Evolutionary conservation across 148 eudicot species (phyloP).

Genomic region (Nepenthes mirabilis): DNA sequence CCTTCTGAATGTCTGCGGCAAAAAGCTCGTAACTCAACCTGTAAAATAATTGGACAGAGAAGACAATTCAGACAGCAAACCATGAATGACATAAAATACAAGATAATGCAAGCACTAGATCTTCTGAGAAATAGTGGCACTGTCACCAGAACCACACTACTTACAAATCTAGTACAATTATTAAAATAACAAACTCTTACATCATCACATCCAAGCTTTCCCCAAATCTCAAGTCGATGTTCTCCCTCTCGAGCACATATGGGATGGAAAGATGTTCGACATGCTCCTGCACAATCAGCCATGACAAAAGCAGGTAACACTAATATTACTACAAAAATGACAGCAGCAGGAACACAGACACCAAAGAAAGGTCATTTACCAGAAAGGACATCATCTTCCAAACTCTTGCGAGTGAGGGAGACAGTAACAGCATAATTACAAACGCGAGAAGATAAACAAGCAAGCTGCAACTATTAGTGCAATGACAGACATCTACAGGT

Average conservation of each 20-base stretch:
- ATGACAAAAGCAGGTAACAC: neutral
- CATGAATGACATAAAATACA: neutral
- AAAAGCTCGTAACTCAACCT: slow-evolving; percentile 91
- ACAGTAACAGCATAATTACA: too few species aligned
- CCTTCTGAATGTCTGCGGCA: slow-evolving; percentile 75
- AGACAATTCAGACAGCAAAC: neutral
- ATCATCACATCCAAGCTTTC: slow-evolving; percentile 86
- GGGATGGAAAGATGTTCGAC: slow-evolving; percentile 93
- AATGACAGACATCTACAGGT: too few species aligned
- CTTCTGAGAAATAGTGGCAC: too few species aligned
- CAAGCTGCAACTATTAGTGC: too few species aligned
- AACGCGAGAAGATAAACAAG: too few species aligned
- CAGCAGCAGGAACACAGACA: too few species aligned
- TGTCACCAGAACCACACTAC: too few species aligned
- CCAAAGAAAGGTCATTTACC: too few species aligned
- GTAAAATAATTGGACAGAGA: slow-evolving; percentile 2
- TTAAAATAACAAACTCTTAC: slow-evolving; percentile 30
- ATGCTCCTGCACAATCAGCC: slow-evolving; percentile 52
- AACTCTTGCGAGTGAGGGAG: too few species aligned
- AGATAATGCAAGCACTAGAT: neutral
- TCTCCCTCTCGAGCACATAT: slow-evolving; percentile 94
- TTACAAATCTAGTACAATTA: neutral
- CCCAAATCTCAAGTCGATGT: slow-evolving; percentile 93
- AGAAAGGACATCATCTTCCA: too few species aligned
- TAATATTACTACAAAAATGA: too few species aligned